These are phyloP conservation scores for Cercospora citrullina DNA, from an alignment of 2,329 filamentous ascomycete species.

Conservation along the genomic window DNA sequence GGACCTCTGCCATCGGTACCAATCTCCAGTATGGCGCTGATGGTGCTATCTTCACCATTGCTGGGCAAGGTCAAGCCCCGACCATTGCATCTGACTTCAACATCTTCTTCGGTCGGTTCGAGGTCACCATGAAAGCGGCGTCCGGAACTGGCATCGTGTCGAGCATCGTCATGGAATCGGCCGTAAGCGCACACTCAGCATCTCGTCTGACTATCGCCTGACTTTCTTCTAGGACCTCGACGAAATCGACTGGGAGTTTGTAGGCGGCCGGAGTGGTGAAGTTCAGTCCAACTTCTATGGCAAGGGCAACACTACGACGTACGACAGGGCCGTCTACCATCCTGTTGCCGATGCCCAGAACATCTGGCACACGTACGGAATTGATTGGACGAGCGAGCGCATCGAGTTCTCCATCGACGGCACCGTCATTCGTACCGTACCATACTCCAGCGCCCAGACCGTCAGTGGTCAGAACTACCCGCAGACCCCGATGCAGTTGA, in stretches of 20 bases:
- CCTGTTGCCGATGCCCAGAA: constrained; percentile 58
- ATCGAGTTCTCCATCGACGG: constrained; percentile 72
- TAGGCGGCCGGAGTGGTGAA: constrained; percentile 62
- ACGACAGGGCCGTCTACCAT: constrained; percentile 59
- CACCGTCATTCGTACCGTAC: constrained; percentile 66
- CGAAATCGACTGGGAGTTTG: constrained; percentile 84
- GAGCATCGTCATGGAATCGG: constrained; percentile 77
- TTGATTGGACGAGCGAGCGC: constrained; percentile 67
- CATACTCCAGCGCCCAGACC: constrained; percentile 59
- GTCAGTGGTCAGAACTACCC: constrained; percentile 69
- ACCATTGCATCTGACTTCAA: constrained; percentile 61
- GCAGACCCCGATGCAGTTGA: constrained; percentile 73
- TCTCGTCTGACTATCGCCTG: neutral
- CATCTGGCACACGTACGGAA: constrained; percentile 69
- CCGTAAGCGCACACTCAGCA: constrained; percentile 38
- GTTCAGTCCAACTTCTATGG: constrained; percentile 74
- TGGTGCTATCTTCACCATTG: constrained; percentile 72
- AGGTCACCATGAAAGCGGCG: constrained; percentile 74
- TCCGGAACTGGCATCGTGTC: constrained; percentile 73
- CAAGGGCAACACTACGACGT: constrained; percentile 70
- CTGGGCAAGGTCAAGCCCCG: constrained; percentile 72
- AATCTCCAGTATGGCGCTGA: constrained; percentile 60
- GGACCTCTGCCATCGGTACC: constrained; percentile 63
- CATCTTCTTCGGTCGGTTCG: constrained; percentile 80
- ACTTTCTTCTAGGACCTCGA: constrained; percentile 59